Evolutionary conservation across 2,329 filamentous ascomycete genomes (phyloP).

Genomic region (Alternaria alternata): DNA sequence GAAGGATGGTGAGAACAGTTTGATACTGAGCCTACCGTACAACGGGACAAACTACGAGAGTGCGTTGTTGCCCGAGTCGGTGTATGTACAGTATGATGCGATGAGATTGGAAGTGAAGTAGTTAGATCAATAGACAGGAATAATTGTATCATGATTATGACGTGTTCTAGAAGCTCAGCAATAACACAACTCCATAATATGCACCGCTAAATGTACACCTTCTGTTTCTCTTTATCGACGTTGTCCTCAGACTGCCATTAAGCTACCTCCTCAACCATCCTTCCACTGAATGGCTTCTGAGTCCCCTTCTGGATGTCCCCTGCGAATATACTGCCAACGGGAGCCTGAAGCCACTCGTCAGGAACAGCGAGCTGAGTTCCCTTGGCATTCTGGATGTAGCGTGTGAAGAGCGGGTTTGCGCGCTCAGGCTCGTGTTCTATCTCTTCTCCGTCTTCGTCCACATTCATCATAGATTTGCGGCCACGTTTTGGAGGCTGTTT

Average conservation of each 20-base stretch:
- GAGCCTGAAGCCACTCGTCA: conserved; percentile 71
- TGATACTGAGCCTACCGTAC: conserved; percentile 66
- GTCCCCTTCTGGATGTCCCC: conserved; percentile 34
- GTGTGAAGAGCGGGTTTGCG: conserved; percentile 69
- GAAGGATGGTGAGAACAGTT: conserved; percentile 62
- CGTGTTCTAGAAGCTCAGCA: not conserved
- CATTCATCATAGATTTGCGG: conserved; percentile 56
- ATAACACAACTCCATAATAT: not conserved
- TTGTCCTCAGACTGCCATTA: conserved; percentile 9
- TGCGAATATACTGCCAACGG: conserved; percentile 67
- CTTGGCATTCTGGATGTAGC: conserved; percentile 72
- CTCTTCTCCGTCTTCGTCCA: conserved; percentile 60
- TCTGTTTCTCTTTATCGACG: not conserved
- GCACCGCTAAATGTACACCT: conserved; percentile 7
- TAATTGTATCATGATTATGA: not conserved
- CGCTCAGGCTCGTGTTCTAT: conserved; percentile 56
- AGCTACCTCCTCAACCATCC: conserved; percentile 51
- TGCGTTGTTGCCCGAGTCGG: conserved; percentile 57
- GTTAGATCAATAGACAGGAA: not conserved
- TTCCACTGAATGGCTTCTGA: conserved; percentile 37
- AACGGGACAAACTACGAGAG: conserved; percentile 64
- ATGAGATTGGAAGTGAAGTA: conserved; percentile 65
- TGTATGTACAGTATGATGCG: conserved; percentile 73
- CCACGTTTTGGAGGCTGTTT: conserved; percentile 79
- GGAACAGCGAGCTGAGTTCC: conserved; percentile 72